These are phyloP conservation scores for Anisogramma anomala DNA, from an alignment of 2,329 filamentous ascomycete species.

Conservation along the genomic window DNA sequence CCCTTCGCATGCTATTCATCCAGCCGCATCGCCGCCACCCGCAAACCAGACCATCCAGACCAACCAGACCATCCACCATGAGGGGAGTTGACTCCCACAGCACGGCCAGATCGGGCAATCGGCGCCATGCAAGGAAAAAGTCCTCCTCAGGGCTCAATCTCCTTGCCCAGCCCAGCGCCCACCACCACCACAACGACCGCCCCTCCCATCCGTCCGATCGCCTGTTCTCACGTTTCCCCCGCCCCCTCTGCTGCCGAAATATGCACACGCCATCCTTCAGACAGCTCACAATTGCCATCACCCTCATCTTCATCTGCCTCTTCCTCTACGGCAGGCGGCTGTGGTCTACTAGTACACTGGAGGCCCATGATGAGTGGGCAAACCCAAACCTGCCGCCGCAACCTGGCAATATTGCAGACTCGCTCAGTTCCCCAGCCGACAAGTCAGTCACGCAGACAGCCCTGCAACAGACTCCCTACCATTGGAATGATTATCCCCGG, in stretches of 20 bases:
- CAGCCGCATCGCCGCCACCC: too few relatives aligned
- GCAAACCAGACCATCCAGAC: too few relatives aligned
- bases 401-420: conserved; percentile 1
- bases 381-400: conserved; percentile 1
- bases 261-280: conserved; percentile 14
- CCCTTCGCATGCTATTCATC: too few relatives aligned
- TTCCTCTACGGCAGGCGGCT: conserved; percentile 14
- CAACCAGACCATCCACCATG: neutral
- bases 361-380: conserved; percentile 12
- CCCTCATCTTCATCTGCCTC: conserved; percentile 13
- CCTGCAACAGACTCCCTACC: conserved; percentile 11
- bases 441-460: conserved; percentile 9
- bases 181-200: neutral
- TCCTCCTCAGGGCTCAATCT: conserved; percentile 4
- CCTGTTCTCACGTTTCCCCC: conserved; percentile 7
- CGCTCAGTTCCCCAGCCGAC: neutral
- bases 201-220: neutral
- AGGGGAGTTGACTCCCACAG: conserved; percentile 1
- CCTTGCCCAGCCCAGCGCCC: neutral
- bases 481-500: conserved; percentile 13
- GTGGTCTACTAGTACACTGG: conserved; percentile 4
- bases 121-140: conserved; percentile 1
- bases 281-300: conserved; percentile 11
- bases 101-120: conserved; percentile 1
- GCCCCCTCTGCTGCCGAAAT: conserved; percentile 7